A percentile compares a stretch with the other conserved stretches of the same genome.
These are phyloP conservation scores for Helminthosporium solani DNA, from an alignment of 2,329 filamentous ascomycete genomes.

Conservation along the genomic window DNA sequence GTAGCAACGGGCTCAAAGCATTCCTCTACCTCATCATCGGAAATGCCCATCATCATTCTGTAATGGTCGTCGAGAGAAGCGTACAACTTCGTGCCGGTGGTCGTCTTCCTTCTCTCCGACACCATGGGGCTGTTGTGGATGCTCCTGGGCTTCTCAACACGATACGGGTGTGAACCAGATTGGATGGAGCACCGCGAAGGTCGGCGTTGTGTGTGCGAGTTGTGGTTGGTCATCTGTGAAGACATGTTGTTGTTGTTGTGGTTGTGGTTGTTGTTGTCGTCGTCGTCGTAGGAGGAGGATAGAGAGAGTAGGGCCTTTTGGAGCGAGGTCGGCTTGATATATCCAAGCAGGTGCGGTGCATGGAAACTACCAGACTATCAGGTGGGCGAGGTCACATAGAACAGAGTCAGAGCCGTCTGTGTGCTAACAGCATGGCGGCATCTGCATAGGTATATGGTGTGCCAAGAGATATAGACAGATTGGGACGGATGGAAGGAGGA, in stretches of 20 bases:
- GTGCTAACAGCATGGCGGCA: constrained; percentile 16
- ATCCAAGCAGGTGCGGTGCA: constrained; percentile 11
- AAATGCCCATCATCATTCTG: constrained; percentile 44
- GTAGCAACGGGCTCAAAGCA: constrained; percentile 21
- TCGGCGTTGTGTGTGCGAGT: constrained; percentile 25
- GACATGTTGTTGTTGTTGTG: constrained; percentile 30
- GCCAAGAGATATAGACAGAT: constrained; percentile 42
- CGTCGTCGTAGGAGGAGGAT: constrained; percentile 21
- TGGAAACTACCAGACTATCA: constrained; percentile 13
- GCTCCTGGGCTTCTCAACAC: constrained; percentile 44
- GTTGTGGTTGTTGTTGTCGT: too few relatives aligned
- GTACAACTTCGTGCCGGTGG: constrained; percentile 40
- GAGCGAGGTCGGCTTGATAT: constrained; percentile 10
- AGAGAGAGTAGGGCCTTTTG: constrained; percentile 19
- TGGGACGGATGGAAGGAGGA: constrained; percentile 36
- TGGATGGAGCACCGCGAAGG: constrained; percentile 35
- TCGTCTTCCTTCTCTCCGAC: constrained; percentile 42
- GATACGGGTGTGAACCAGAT: constrained; percentile 33
- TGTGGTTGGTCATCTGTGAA: constrained; percentile 27
- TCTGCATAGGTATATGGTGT: constrained; percentile 40
- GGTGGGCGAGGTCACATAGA: constrained; percentile 21
- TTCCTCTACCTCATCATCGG: constrained; percentile 28
- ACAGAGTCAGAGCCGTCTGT: constrained; percentile 18
- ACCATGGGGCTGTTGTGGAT: constrained; percentile 41
- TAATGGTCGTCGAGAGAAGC: constrained; percentile 44